Conservation (phyloP, 2,329 filamentous ascomycete species). For the Pseudocercospora macadamiae region DNA sequence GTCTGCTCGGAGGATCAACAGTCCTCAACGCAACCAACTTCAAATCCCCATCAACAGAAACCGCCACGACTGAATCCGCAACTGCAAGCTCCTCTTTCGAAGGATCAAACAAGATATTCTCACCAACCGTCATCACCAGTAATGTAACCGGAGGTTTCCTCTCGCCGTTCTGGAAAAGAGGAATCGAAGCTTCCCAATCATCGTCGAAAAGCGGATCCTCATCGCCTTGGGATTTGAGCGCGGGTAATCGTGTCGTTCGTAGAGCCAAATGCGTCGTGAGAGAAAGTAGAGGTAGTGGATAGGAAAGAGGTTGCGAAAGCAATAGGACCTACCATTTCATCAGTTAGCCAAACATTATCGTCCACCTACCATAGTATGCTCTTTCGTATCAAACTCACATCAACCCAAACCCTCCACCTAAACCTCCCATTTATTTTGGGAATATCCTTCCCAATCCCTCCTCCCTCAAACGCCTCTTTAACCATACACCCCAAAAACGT, state of each 20-base stretch:
- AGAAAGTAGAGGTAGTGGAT: constrained; percentile 88
- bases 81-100: constrained; percentile 89
- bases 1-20: constrained; percentile 53
- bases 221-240: constrained; percentile 83
- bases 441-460: constrained; percentile 62
- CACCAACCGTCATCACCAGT: constrained; percentile 81
- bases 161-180: constrained; percentile 62
- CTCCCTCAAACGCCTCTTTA: constrained; percentile 77
- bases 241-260: constrained; percentile 80
- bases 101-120: constrained; percentile 93
- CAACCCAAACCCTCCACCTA: constrained; percentile 95
- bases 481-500: constrained; percentile 88
- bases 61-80: constrained; percentile 83
- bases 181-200: constrained; percentile 85
- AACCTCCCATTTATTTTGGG: constrained; percentile 88
- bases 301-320: constrained; percentile 89
- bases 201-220: constrained; percentile 98
- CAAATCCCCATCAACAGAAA: constrained; percentile 63
- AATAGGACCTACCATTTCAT: constrained; percentile 70
- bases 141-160: constrained; percentile 81
- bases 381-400: constrained; percentile 62
- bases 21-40: constrained; percentile 50
- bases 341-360: too few species aligned
- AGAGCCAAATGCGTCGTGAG: constrained; percentile 93
- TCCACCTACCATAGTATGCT: too few species aligned